phyloP scores from a whole-genome alignment of 805 yeast species.

The Metschnikowia continentalis region DNA sequence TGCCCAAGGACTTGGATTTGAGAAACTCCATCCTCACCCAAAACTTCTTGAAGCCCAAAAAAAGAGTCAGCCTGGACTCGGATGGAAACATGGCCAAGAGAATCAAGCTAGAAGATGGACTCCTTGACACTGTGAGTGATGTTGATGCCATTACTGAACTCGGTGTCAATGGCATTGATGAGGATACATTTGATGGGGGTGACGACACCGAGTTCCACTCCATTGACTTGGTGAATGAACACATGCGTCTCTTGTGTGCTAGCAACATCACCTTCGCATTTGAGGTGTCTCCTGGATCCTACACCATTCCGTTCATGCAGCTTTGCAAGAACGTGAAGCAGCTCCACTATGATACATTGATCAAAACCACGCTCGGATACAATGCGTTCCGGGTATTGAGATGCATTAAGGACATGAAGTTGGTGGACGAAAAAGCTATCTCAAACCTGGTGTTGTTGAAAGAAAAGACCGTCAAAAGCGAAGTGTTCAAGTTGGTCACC shows the following conservation, averaged over 20 bases:
- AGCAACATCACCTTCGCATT: conserved; percentile 54
- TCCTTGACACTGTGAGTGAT: background rate
- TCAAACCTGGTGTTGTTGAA: conserved; percentile 72
- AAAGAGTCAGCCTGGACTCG: conserved; percentile 8
- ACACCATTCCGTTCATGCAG: conserved; percentile 58
- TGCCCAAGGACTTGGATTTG: conserved; percentile 43
- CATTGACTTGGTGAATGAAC: conserved; percentile 48
- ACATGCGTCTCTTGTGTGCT: conserved; percentile 61
- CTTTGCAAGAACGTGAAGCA: conserved; percentile 45
- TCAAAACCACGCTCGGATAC: conserved; percentile 60
- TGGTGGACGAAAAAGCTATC: conserved; percentile 82
- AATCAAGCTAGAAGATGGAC: conserved; percentile 36
- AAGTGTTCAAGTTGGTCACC: conserved; percentile 60
- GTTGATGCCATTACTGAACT: conserved; percentile 20
- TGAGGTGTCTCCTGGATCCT: conserved; percentile 52
- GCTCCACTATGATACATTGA: conserved; percentile 50
- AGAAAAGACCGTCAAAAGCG: conserved; percentile 71
- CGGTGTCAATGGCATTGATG: conserved; percentile 13
- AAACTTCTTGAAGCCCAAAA: conserved; percentile 36
- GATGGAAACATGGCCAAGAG: conserved; percentile 24
- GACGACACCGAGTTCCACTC: conserved; percentile 20
- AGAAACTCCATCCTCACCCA: conserved; percentile 43
- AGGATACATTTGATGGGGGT: conserved; percentile 5
- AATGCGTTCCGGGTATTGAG: conserved; percentile 71
- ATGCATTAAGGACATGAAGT: conserved; percentile 63